These are phyloP conservation scores for Metschnikowia peoriensis DNA, from an alignment of 805 yeast genomes.

Conservation along the genomic window DNA sequence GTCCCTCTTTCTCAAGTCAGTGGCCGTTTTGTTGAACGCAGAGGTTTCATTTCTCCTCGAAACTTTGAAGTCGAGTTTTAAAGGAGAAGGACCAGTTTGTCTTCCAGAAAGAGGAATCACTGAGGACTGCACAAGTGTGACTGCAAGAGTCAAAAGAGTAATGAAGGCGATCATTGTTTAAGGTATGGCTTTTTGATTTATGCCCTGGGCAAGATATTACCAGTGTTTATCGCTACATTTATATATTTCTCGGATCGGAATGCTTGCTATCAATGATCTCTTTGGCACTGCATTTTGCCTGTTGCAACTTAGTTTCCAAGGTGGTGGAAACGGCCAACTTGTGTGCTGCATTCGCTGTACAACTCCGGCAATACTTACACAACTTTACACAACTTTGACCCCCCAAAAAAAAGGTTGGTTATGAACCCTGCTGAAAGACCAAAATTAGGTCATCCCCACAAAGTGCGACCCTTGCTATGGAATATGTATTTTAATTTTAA, in stretches of 20 bases:
- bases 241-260: too few species aligned
- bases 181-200: too few species aligned
- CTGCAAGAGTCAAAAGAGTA: not conserved
- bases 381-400: not conserved
- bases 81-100: not conserved
- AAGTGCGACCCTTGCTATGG: not conserved
- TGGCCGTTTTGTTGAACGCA: not conserved
- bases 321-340: too few species aligned
- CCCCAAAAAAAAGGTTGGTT: not conserved
- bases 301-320: too few species aligned
- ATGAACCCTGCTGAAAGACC: not conserved
- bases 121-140: not conserved
- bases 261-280: too few species aligned
- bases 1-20: not conserved
- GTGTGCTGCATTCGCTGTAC: too few species aligned
- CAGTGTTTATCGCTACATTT: too few species aligned
- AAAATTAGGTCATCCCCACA: not conserved
- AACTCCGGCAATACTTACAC: too few species aligned
- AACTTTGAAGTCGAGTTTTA: not conserved
- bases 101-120: not conserved
- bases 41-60: not conserved
- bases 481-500: not conserved
- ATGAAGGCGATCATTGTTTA: not conserved
- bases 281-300: too few species aligned
- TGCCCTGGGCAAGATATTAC: too few species aligned